phyloP scores from a whole-genome alignment of 208 protist genomes.

The Leishmania tropica region DNA sequence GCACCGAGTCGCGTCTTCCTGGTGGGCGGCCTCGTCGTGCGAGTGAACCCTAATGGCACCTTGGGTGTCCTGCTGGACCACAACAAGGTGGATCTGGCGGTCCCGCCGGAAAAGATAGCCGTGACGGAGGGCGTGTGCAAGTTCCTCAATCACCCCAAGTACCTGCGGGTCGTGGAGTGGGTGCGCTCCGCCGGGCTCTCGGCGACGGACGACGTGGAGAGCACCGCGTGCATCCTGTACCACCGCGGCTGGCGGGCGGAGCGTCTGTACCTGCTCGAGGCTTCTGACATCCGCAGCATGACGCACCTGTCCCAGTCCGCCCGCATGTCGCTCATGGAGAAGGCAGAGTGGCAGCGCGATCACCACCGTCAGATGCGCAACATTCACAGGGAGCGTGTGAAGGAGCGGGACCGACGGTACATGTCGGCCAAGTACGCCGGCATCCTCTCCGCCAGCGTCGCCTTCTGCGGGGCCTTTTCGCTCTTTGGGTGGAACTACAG shows the following conservation, averaged over 20 bases:
- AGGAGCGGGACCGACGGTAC: constrained; percentile 84
- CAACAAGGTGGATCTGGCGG: constrained; percentile 78
- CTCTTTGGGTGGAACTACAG: constrained; percentile 92
- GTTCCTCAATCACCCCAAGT: constrained; percentile 49
- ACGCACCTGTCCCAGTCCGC: constrained; percentile 76
- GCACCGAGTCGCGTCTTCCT: constrained; percentile 26
- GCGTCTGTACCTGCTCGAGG: constrained; percentile 81
- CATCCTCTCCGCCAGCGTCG: constrained; percentile 83
- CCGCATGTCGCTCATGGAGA: constrained; percentile 86
- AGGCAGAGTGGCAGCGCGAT: constrained; percentile 90
- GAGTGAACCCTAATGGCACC: constrained; percentile 81
- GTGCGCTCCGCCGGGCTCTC: constrained; percentile 72
- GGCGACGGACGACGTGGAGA: constrained; percentile 43
- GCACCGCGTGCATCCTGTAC: constrained; percentile 81
- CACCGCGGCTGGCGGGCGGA: constrained; percentile 83
- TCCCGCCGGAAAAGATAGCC: constrained; percentile 76
- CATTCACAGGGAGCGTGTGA: constrained; percentile 84
- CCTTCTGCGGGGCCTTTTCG: constrained; percentile 79
- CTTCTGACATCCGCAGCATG: constrained; percentile 67
- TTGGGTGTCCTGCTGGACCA: constrained; percentile 85
- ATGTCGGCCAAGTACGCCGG: constrained; percentile 88
- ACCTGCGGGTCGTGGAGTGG: constrained; percentile 77
- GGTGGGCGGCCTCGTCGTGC: constrained; percentile 75
- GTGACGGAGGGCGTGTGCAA: constrained; percentile 65
- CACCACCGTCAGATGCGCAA: constrained; percentile 83